Conservation (phyloP, 352 stramenopile genomes). For the Globisporangium megalacanthum region DNA sequence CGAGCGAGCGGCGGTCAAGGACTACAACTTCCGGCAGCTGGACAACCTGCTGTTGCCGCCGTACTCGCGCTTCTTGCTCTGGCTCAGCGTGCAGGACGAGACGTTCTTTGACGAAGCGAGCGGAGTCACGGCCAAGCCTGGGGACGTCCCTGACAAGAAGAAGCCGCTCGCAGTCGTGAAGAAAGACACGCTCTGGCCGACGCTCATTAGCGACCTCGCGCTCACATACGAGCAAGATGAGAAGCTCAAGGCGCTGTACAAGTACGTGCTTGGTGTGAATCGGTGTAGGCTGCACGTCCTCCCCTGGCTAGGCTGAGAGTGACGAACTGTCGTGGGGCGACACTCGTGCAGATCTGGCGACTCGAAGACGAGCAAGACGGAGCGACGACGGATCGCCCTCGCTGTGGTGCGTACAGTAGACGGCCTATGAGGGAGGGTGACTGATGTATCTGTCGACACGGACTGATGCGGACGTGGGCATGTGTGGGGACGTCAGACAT, state of each 20-base stretch:
- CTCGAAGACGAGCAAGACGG: slow-evolving; percentile 78
- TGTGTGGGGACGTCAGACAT: slow-evolving; percentile 41
- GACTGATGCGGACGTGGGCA: background rate
- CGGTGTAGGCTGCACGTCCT: background rate
- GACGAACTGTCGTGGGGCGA: background rate
- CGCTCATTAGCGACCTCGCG: slow-evolving; percentile 65
- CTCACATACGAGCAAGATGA: slow-evolving; percentile 89
- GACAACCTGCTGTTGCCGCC: slow-evolving; percentile 80
- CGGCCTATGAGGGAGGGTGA: background rate
- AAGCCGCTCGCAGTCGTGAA: slow-evolving; percentile 59
- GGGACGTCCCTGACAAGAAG: slow-evolving; percentile 59
- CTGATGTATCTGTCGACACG: background rate
- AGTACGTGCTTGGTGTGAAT: slow-evolving; percentile 32
- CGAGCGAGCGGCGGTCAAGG: slow-evolving; percentile 79
- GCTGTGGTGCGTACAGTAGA: slow-evolving; percentile 51
- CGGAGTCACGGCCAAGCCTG: slow-evolving; percentile 34
- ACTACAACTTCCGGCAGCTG: slow-evolving; percentile 88
- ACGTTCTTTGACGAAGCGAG: slow-evolving; percentile 76
- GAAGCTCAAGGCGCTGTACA: slow-evolving; percentile 86
- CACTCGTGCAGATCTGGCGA: slow-evolving; percentile 44
- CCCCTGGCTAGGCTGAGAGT: background rate
- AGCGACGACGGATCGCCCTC: slow-evolving; percentile 74
- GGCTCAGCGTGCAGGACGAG: slow-evolving; percentile 85
- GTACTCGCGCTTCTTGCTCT: slow-evolving; percentile 88
- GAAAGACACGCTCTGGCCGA: slow-evolving; percentile 82